Evolutionary conservation across 108 stramenopile species (phyloP), one percentile per base, ranked within the genome.

Genomic region (Skeletonema tropicum): DNA sequence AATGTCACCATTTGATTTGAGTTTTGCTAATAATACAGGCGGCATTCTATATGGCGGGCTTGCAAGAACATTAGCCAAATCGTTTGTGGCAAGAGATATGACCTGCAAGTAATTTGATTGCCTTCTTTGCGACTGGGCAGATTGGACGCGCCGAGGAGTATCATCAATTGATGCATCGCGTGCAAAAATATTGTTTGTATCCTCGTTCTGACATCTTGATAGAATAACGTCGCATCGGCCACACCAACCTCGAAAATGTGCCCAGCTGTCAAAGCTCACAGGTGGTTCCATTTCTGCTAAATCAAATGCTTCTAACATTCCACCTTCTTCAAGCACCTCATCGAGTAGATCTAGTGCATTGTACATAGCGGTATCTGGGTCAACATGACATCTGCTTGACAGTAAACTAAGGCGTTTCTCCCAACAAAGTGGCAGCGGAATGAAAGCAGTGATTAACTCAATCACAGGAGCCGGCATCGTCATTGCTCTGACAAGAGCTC

Each of bases 301-400:
- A 70, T 80, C 85, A 68, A 73, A 83, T 0, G 86, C 88, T 31
- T 81, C 80, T 49, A 85, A 46, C 19, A 87, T 66, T 10, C 86
- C 85, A 30, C 84, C 79, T 49, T 80, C 88, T 67, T 87, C 88
- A 6, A 89, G 58, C 4, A 85, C 64, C 42, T 89, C 88, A 42
- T 89, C 88, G 58, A 89, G 83, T 4, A 89, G 66, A 75, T 89
- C 88, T 35, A 89, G 57, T 29, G 79, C 68, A 30, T 66, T 60
- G 36, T 21, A 66, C 55, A 89, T 75, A 11, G 86, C 79, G 1
- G 79, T 75, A 73, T 89, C 80, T 6, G 88, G 77, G 66, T 89
- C 72, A 6, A 80, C 72, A 23, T 42, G 49, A 61, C 76, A 64
- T 25, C 83, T 77, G 29, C 74, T 74, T 25, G 83, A 68, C 12